Evolutionary conservation across 1,284 basidiomycete species (phyloP).

Genomic region (Ceratobasidium sp.): DNA sequence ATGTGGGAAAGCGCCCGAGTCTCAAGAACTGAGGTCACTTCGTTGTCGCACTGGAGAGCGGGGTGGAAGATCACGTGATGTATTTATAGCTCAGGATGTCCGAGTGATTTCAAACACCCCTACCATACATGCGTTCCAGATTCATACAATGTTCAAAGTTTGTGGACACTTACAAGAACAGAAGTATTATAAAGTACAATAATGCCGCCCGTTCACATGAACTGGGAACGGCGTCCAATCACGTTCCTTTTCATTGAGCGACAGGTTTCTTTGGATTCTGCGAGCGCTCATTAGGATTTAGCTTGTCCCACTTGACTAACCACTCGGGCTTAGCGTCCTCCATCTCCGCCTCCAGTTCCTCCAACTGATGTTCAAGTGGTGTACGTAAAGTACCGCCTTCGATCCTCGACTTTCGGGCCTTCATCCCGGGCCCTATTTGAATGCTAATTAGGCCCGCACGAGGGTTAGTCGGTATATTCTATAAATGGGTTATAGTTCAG

Average conservation of each 20-base stretch:
- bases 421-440: neutral
- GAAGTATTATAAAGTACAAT: too few relatives aligned
- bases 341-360: conserved; percentile 21
- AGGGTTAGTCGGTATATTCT: conserved; percentile 33
- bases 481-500: neutral
- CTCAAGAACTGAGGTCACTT: neutral
- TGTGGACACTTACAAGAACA: too few relatives aligned
- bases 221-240: too few relatives aligned
- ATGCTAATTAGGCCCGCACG: conserved; percentile 9
- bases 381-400: neutral
- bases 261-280: too few relatives aligned
- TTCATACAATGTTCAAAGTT: too few relatives aligned
- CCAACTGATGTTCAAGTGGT: conserved; percentile 13
- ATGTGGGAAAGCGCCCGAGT: neutral
- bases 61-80: conserved; percentile 16
- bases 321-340: conserved; percentile 32
- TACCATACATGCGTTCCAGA: too few relatives aligned
- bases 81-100: too few relatives aligned
- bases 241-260: too few relatives aligned
- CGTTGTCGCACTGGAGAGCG: conserved; percentile 13
- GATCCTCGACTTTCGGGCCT: neutral
- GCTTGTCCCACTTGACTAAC: conserved; percentile 22
- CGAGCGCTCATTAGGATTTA: too few relatives aligned
- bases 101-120: too few relatives aligned
- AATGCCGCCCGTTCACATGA: too few relatives aligned